phyloP scores from a whole-genome alignment of 2,329 filamentous ascomycete species.

The Plectosphaerella cucumerina region DNA sequence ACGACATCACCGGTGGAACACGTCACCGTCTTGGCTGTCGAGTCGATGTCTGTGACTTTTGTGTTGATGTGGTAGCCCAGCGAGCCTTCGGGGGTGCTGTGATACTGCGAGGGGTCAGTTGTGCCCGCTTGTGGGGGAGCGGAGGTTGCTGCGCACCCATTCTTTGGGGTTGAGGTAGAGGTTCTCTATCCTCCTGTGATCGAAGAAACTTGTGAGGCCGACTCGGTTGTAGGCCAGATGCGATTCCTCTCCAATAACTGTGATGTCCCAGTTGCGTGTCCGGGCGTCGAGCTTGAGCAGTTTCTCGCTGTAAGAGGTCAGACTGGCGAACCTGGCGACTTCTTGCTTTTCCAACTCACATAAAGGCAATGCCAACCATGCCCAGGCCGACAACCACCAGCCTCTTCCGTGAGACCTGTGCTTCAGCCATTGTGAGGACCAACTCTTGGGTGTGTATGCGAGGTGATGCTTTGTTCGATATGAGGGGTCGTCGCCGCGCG shows the following conservation, averaged over 20 bases:
- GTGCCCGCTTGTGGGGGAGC: neutral
- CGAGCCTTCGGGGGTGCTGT: constrained; percentile 59
- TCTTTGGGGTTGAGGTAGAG: constrained; percentile 81
- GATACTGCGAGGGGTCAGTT: constrained; percentile 49
- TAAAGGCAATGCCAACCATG: constrained; percentile 88
- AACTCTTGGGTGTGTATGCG: neutral
- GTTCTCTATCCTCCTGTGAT: constrained; percentile 78
- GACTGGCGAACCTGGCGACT: neutral
- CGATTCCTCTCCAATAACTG: constrained; percentile 83
- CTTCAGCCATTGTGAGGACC: neutral
- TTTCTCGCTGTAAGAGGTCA: constrained; percentile 63
- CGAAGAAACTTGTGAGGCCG: constrained; percentile 83
- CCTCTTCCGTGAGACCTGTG: constrained; percentile 53
- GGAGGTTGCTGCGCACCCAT: constrained; percentile 56
- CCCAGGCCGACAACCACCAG: constrained; percentile 83
- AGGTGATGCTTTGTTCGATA: neutral
- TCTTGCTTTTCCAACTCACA: constrained; percentile 52
- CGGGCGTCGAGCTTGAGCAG: constrained; percentile 78
- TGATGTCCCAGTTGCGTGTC: constrained; percentile 70
- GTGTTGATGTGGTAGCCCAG: constrained; percentile 75
- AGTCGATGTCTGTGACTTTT: constrained; percentile 60
- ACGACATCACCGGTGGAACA: constrained; percentile 68
- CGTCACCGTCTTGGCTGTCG: constrained; percentile 59
- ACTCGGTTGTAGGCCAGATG: constrained; percentile 91
- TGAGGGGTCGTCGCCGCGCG: neutral